A percentile compares a stretch with the other conserved stretches of the same genome.
Evolutionary conservation across 2,329 filamentous ascomycete genomes (phyloP).

Genomic region (Chalaropsis thielavioides): DNA sequence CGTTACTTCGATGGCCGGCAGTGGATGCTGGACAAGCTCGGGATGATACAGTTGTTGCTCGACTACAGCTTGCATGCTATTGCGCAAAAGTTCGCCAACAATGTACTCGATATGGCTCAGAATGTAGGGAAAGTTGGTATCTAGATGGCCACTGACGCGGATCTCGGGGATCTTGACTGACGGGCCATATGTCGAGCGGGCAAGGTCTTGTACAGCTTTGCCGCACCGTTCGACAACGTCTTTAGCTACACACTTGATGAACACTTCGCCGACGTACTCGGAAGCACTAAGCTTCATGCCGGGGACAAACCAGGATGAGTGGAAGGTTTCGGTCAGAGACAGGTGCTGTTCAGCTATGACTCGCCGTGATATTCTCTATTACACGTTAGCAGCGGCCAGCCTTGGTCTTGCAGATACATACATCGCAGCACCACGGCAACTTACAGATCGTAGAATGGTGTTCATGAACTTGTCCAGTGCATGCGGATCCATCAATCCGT

Average conservation of each 20-base stretch:
- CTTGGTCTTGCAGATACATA: not conserved
- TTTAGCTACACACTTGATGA: slow-evolving; percentile 79
- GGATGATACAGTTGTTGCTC: slow-evolving; percentile 45
- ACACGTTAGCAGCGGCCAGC: not conserved
- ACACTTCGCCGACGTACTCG: slow-evolving; percentile 91
- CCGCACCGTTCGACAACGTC: slow-evolving; percentile 80
- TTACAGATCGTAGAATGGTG: slow-evolving; percentile 72
- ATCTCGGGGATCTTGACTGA: slow-evolving; percentile 64
- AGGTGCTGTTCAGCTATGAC: slow-evolving; percentile 97
- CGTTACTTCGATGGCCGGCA: slow-evolving; percentile 81
- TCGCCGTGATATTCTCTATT: slow-evolving; percentile 75
- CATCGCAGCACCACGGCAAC: slow-evolving; percentile 22
- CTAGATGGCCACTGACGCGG: slow-evolving; percentile 66
- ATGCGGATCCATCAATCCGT: slow-evolving; percentile 62
- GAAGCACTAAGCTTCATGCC: slow-evolving; percentile 55
- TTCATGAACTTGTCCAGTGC: slow-evolving; percentile 93
- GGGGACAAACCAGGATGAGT: slow-evolving; percentile 78
- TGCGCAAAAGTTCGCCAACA: slow-evolving; percentile 82
- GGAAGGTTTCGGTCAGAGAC: slow-evolving; percentile 84
- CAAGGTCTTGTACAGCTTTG: slow-evolving; percentile 57
- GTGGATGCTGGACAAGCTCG: slow-evolving; percentile 25
- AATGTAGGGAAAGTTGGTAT: slow-evolving; percentile 91
- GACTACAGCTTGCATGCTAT: slow-evolving; percentile 84
- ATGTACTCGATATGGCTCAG: slow-evolving; percentile 95
- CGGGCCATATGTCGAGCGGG: slow-evolving; percentile 58